These are phyloP conservation scores for Alternaria alternata DNA, from an alignment of 2,329 filamentous ascomycete genomes.

Conservation along the genomic window DNA sequence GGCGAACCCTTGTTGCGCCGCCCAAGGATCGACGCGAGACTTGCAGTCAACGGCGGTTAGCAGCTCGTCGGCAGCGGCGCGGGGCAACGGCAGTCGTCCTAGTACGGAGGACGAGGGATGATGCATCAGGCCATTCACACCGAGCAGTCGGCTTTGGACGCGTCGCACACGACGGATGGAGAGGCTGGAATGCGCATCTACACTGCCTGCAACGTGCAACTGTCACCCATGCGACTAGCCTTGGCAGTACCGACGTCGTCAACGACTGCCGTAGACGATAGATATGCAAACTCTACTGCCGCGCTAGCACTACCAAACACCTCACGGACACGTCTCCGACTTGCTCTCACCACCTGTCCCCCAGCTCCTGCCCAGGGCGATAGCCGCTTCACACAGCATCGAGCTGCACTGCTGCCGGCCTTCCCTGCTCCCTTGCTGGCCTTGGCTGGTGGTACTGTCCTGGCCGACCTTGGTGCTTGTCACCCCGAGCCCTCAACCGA, in stretches of 20 bases:
- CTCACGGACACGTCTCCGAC: background rate
- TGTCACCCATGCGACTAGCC: conserved; percentile 3
- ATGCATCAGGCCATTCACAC: background rate
- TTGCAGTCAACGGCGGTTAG: conserved; percentile 1
- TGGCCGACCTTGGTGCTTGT: background rate
- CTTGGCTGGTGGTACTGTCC: background rate
- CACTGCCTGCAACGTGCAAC: background rate
- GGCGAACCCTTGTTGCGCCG: background rate
- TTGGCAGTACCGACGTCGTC: conserved; percentile 1
- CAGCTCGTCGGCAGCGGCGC: conserved; percentile 4
- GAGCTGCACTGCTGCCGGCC: background rate
- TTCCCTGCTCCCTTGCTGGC: background rate
- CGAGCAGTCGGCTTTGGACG: background rate
- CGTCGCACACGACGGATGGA: conserved; percentile 4
- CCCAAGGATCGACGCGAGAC: conserved; percentile 6
- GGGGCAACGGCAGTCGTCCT: conserved; percentile 11
- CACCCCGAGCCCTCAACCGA: conserved; percentile 4
- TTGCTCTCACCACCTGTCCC: background rate
- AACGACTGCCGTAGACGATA: background rate
- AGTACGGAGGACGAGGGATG: background rate
- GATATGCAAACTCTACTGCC: background rate
- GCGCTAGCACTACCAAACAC: background rate
- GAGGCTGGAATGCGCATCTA: background rate
- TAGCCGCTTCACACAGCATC: conserved; percentile 13
- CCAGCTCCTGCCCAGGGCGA: background rate